Conservation (phyloP, 179 eudicot genomes). For the Actinidia polygama region DNA sequence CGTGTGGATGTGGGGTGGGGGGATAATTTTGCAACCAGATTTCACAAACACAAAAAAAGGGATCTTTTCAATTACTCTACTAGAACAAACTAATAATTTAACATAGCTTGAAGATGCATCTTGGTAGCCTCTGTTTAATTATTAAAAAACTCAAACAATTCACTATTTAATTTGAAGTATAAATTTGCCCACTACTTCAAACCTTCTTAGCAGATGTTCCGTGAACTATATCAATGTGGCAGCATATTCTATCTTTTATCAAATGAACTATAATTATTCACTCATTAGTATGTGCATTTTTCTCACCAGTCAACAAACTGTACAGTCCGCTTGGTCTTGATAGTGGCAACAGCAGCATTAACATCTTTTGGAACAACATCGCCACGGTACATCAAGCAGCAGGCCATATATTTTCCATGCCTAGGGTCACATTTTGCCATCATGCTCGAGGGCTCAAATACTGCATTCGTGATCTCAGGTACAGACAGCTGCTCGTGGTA, state of each 20-base stretch:
- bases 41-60: no score
- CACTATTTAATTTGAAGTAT: background rate
- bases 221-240: background rate
- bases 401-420: constrained; percentile 92
- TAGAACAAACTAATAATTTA: background rate
- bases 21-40: no score
- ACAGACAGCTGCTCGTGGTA: constrained; percentile 82
- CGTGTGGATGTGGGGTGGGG: no score
- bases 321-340: constrained; percentile 83
- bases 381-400: constrained; percentile 92
- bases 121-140: background rate
- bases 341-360: constrained; percentile 86
- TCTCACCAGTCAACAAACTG: constrained; percentile 92
- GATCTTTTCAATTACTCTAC: background rate
- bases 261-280: background rate
- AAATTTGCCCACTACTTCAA: background rate
- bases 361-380: constrained; percentile 95
- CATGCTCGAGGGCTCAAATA: constrained; percentile 86
- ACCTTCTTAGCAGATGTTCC: background rate
- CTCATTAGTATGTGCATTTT: background rate
- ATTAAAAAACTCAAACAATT: background rate
- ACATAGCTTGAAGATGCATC: background rate
- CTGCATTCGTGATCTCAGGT: constrained; percentile 87
- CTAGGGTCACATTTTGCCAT: constrained; percentile 96
- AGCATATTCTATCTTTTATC: background rate